phyloP scores from a whole-genome alignment of 495 filamentous ascomycete species.

The Penicillium simplicissimum region DNA sequence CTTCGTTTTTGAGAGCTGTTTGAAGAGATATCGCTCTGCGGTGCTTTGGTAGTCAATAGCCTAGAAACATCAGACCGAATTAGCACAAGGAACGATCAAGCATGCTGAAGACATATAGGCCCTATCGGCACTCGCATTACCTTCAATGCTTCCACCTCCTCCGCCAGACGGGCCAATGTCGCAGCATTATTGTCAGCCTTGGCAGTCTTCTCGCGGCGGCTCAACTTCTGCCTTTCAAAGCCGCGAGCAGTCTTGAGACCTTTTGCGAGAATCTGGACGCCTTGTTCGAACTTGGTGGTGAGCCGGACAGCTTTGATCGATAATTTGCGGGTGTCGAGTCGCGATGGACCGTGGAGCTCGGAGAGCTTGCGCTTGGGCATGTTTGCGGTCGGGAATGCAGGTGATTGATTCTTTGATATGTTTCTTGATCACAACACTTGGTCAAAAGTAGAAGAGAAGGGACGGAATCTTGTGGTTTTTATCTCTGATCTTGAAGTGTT shows the following conservation, averaged over 20 bases:
- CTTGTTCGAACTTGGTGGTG: slow-evolving; percentile 56
- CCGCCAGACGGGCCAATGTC: slow-evolving; percentile 58
- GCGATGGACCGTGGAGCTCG: slow-evolving; percentile 30
- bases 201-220: slow-evolving; percentile 70
- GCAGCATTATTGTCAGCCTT: slow-evolving; percentile 44
- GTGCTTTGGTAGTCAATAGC: slow-evolving; percentile 63
- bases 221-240: slow-evolving; percentile 86
- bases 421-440: neutral
- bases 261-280: slow-evolving; percentile 60
- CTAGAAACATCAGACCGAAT: slow-evolving; percentile 23
- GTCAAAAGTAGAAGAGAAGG: neutral
- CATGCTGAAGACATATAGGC: no score
- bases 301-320: slow-evolving; percentile 43
- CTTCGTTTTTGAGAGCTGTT: slow-evolving; percentile 73
- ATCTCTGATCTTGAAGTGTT: neutral
- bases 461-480: neutral
- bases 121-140: slow-evolving; percentile 34
- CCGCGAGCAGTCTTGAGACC: slow-evolving; percentile 79
- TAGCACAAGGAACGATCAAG: neutral
- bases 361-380: slow-evolving; percentile 54
- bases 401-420: neutral
- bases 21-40: slow-evolving; percentile 71
- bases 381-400: slow-evolving; percentile 3
- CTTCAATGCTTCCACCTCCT: slow-evolving; percentile 77
- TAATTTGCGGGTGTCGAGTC: slow-evolving; percentile 27